Base-by-base conservation (phyloP, 345 rosid species). In the Rubroshorea leprosula region DNA sequence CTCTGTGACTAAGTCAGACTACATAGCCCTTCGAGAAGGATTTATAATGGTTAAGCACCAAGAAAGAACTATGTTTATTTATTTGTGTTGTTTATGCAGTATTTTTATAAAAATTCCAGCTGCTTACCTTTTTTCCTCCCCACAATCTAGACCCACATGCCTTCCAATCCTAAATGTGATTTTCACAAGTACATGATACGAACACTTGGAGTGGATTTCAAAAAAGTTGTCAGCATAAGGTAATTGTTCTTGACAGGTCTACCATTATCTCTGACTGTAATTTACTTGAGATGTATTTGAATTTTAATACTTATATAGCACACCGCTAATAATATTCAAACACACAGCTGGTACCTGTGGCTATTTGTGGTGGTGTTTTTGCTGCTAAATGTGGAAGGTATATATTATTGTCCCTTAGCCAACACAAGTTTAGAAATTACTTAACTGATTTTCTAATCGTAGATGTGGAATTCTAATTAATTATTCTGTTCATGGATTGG, bases 361-460 rank as follows among this genome's bases (percentile, higher is more conserved):
- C n/a, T n/a, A n/a, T n/a, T n/a, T n/a, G n/a, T n/a, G n/a, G n/a
- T 85, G 86, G 55, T 91, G 96, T 86, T 86, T 68, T 72, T 91
- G 77, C 81, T 88, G 64, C 74, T 88, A 60, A 79, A 91, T 46
- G 75, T 91, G 22, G 73, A 83, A 72, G 98, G 92, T 78, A 72
- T n/a, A n/a, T n/a, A n/a, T n/a, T n/a, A n/a, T n/a, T n/a, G n/a
- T n/a, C n/a, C n/a, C n/a, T n/a, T n/a, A n/a, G n/a, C n/a, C n/a
- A n/a, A n/a, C n/a, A n/a, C n/a, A n/a, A n/a, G n/a, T n/a, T n/a
- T n/a, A n/a, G n/a, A n/a, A n/a, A n/a, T n/a, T n/a, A n/a, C n/a
- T n/a, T n/a, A n/a, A n/a, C n/a, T n/a, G n/a, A n/a, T n/a, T n/a
- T n/a, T n/a, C n/a, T n/a, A n/a, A n/a, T n/a, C n/a, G n/a, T n/a